Evolutionary conservation across 257 asterid species (phyloP).

Genomic region (Galeopsis tetrahit): DNA sequence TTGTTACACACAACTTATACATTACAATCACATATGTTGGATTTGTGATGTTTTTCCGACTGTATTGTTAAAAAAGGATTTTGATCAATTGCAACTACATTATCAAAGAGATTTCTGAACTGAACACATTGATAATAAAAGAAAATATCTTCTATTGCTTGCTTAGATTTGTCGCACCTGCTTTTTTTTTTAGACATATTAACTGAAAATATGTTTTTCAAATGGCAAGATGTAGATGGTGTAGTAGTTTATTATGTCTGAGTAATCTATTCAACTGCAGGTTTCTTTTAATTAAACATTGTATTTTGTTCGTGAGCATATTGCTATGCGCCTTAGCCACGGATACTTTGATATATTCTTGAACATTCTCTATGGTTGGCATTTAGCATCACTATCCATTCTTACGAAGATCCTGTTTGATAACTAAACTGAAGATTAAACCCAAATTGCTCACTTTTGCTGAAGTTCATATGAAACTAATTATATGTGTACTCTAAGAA

Average conservation of each 20-base stretch:
- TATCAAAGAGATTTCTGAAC: background rate
- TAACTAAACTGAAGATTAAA: background rate
- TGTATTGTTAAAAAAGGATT: conserved; percentile 5
- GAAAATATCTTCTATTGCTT: background rate
- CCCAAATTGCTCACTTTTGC: background rate
- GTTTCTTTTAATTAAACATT: background rate
- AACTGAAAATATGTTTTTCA: background rate
- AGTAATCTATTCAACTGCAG: conserved; percentile 11
- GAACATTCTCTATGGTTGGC: background rate
- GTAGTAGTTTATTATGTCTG: background rate
- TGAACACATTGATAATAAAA: conserved; percentile 2
- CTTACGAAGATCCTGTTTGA: conserved; percentile 7
- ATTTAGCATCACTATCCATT: conserved; percentile 3
- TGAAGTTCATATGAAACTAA: conserved; percentile 7
- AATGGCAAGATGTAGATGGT: conserved; percentile 2
- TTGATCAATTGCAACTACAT: background rate
- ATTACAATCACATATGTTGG: conserved; percentile 3
- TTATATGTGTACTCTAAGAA: background rate
- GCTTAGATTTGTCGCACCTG: background rate
- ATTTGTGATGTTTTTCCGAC: background rate
- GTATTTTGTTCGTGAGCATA: background rate
- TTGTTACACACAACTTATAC: background rate
- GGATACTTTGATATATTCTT: conserved; percentile 12
- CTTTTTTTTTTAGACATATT: background rate
- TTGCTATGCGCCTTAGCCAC: background rate